Conservation (phyloP, 768 basidiomycete species). For the Chiua virens region DNA sequence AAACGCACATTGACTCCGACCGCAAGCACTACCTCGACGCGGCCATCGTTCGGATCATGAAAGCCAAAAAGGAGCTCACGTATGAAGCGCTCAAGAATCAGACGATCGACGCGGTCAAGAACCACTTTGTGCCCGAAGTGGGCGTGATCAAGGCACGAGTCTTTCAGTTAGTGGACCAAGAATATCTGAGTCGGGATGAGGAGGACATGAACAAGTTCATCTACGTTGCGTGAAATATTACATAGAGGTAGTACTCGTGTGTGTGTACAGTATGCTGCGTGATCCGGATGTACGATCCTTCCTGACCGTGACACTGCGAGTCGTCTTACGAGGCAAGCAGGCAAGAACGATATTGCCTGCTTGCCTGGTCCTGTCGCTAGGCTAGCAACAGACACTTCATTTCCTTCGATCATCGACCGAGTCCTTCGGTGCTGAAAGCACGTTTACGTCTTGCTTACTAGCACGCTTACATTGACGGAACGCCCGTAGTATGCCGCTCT, state of each 20-base stretch:
- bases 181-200: slow-evolving; percentile 80
- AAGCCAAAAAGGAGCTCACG: slow-evolving; percentile 80
- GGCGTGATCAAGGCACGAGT: slow-evolving; percentile 84
- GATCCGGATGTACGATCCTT: too few species aligned
- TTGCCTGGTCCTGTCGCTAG: not conserved
- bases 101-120: slow-evolving; percentile 85
- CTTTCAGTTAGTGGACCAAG: slow-evolving; percentile 77
- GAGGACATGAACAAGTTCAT: slow-evolving; percentile 68
- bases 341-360: not conserved
- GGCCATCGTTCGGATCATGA: slow-evolving; percentile 97
- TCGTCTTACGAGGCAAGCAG: not conserved
- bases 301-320: not conserved
- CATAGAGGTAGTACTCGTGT: too few species aligned
- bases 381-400: not conserved
- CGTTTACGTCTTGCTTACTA: too few species aligned
- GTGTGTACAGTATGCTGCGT: not conserved
- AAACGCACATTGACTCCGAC: slow-evolving; percentile 82
- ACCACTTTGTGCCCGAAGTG: slow-evolving; percentile 84
- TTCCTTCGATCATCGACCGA: not conserved
- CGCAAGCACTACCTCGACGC: slow-evolving; percentile 86
- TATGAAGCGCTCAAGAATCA: slow-evolving; percentile 79
- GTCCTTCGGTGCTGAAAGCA: too few species aligned
- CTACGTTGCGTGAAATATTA: slow-evolving; percentile 65
- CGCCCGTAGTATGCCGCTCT: too few species aligned
- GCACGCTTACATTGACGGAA: too few species aligned